Evolutionary conservation across 2,329 filamentous ascomycete genomes (phyloP).

Genomic region (Ophiostoma ulmi): DNA sequence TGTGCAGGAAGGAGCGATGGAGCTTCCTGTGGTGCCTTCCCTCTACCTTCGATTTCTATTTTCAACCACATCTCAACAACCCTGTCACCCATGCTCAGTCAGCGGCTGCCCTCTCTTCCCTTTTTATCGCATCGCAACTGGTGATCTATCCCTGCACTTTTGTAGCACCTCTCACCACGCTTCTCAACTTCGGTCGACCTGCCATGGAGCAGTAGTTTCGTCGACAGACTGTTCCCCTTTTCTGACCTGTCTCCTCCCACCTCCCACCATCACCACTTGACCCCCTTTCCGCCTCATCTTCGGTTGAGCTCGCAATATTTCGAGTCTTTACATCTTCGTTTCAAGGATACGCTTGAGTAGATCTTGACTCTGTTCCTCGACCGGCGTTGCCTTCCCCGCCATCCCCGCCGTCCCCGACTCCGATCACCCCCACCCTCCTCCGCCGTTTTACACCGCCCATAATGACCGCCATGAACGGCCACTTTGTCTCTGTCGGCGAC

Average conservation of each 20-base stretch:
- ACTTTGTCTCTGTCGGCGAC: conserved; percentile 70
- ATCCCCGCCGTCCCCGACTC: background rate
- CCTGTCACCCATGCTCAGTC: background rate
- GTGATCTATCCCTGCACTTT: background rate
- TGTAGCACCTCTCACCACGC: background rate
- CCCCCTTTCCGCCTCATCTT: background rate
- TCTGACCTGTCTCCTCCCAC: background rate
- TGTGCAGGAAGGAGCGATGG: background rate
- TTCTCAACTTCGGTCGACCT: background rate
- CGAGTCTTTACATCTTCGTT: background rate
- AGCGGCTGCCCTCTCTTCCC: background rate
- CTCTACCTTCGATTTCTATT: background rate
- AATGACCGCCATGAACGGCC: conserved; percentile 61
- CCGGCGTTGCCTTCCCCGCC: background rate
- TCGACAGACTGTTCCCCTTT: background rate
- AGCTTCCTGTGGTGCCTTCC: background rate
- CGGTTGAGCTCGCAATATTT: background rate
- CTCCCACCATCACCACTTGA: background rate
- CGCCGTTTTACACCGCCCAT: conserved; percentile 14
- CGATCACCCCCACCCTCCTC: conserved; percentile 6
- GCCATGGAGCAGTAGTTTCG: conserved; percentile 7
- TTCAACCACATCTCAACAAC: conserved; percentile 10
- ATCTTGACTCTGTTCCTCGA: background rate
- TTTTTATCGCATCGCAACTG: conserved; percentile 6
- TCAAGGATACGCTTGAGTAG: background rate